These are phyloP conservation scores for Geotrichum ghanense DNA, from an alignment of 805 yeast genomes.

Conservation along the genomic window DNA sequence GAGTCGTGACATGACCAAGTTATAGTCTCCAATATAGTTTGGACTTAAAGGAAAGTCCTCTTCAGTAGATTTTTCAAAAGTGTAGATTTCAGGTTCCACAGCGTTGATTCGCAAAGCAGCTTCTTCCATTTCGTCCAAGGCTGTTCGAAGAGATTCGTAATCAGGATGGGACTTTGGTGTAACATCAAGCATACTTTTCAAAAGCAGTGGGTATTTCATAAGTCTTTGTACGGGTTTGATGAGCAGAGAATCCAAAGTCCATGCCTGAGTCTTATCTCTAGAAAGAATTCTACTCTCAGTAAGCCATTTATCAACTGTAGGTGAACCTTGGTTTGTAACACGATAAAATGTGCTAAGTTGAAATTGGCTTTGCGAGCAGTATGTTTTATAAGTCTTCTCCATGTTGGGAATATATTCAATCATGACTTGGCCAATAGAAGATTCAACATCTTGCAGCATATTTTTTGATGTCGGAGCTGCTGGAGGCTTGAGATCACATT, in stretches of 20 bases:
- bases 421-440: conserved; percentile 23
- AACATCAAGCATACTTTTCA: conserved; percentile 22
- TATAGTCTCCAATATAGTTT: conserved; percentile 7
- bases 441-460: conserved; percentile 13
- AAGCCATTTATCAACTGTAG: conserved; percentile 25
- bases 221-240: conserved; percentile 36
- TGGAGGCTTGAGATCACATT: conserved; percentile 10
- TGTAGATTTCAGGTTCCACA: conserved; percentile 1
- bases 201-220: conserved; percentile 30
- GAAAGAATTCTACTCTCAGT: conserved; percentile 21
- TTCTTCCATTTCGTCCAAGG: conserved; percentile 10
- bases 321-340: conserved; percentile 15
- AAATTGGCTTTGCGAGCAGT: conserved; percentile 21
- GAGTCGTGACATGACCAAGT: conserved; percentile 3
- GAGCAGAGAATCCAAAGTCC: conserved; percentile 32
- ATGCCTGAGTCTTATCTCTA: conserved; percentile 23
- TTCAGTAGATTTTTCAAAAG: not conserved
- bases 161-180: conserved; percentile 33
- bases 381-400: conserved; percentile 24
- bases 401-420: conserved; percentile 20
- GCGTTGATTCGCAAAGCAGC: conserved; percentile 17
- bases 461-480: conserved; percentile 7
- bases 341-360: conserved; percentile 22
- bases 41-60: not conserved
- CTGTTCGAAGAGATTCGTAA: conserved; percentile 26